phyloP scores from a whole-genome alignment of 1,139 yeast genomes.

The Debaryomycetaceae sp. region DNA sequence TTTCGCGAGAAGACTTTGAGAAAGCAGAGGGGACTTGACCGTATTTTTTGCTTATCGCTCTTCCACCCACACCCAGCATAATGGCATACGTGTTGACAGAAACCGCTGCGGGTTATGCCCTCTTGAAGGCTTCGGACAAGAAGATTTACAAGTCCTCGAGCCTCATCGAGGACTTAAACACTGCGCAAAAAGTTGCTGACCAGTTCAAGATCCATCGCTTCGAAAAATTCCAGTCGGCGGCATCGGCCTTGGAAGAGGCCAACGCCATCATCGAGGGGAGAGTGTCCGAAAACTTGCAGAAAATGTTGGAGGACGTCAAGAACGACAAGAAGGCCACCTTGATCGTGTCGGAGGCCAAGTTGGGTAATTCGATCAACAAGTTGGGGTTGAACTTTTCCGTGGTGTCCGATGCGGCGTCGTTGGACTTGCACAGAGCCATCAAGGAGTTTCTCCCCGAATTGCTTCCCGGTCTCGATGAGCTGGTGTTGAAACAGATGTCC shows the following conservation, averaged over 20 bases:
- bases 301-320: slow-evolving; percentile 73
- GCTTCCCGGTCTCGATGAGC: slow-evolving; percentile 86
- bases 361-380: slow-evolving; percentile 95
- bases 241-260: slow-evolving; percentile 94
- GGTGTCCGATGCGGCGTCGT: slow-evolving; percentile 90
- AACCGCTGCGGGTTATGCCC: slow-evolving; percentile 98
- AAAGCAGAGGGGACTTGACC: no score
- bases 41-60: no score
- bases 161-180: slow-evolving; percentile 71
- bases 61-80: slow-evolving; percentile 1
- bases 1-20: not conserved
- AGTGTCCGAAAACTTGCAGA: slow-evolving; percentile 80
- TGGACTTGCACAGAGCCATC: slow-evolving; percentile 92
- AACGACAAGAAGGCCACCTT: slow-evolving; percentile 86
- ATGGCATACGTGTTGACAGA: slow-evolving; percentile 97
- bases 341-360: slow-evolving; percentile 90
- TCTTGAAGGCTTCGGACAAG: slow-evolving; percentile 95
- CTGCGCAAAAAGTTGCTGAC: slow-evolving; percentile 74
- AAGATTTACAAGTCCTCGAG: slow-evolving; percentile 84
- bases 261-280: slow-evolving; percentile 89
- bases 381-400: slow-evolving; percentile 84
- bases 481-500: slow-evolving; percentile 88
- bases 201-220: slow-evolving; percentile 91
- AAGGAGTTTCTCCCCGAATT: slow-evolving; percentile 91
- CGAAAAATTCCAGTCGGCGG: slow-evolving; percentile 91